Percentiles rank a stretch among this genome's conserved stretches.
These are phyloP conservation scores for Catharanthus roseus DNA, from an alignment of 257 asterid genomes.

Conservation along the genomic window DNA sequence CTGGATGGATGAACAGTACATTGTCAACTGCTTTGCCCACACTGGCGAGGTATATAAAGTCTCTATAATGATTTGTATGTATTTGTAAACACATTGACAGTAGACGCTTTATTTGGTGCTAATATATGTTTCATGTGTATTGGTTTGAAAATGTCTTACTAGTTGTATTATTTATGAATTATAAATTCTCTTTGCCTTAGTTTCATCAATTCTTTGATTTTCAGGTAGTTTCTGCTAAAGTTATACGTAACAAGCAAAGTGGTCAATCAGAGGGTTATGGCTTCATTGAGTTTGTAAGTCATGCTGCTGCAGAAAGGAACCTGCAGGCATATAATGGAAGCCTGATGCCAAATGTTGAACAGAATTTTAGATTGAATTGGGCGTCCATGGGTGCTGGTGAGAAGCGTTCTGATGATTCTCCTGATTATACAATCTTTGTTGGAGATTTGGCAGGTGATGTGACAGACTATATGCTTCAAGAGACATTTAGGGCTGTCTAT, in stretches of 20 bases:
- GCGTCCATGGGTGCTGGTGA: slow-evolving; percentile 93
- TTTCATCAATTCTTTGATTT: slow-evolving; percentile 5
- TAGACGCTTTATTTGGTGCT: no score
- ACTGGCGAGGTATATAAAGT: slow-evolving; percentile 61
- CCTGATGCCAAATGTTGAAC: slow-evolving; percentile 73
- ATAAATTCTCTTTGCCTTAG: background rate
- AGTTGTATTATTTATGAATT: background rate
- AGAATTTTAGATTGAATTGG: slow-evolving; percentile 81
- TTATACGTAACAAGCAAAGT: slow-evolving; percentile 79
- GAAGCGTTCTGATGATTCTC: slow-evolving; percentile 63
- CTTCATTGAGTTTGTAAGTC: slow-evolving; percentile 71
- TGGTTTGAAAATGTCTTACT: no score
- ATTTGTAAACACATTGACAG: no score
- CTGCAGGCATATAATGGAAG: slow-evolving; percentile 66
- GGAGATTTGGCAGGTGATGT: slow-evolving; percentile 97
- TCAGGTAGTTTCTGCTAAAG: slow-evolving; percentile 68
- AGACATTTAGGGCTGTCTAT: slow-evolving; percentile 70
- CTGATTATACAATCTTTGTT: slow-evolving; percentile 79
- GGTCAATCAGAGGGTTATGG: slow-evolving; percentile 86
- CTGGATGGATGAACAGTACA: slow-evolving; percentile 92
- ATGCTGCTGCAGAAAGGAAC: slow-evolving; percentile 79
- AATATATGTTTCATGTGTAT: no score
- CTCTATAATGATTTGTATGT: no score
- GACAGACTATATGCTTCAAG: slow-evolving; percentile 83
- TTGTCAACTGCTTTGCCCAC: slow-evolving; percentile 44